Percentiles rank a stretch among this genome's conserved stretches.
phyloP scores from a whole-genome alignment of 352 stramenopile genomes.

The Nothophytophthora sp. region DNA sequence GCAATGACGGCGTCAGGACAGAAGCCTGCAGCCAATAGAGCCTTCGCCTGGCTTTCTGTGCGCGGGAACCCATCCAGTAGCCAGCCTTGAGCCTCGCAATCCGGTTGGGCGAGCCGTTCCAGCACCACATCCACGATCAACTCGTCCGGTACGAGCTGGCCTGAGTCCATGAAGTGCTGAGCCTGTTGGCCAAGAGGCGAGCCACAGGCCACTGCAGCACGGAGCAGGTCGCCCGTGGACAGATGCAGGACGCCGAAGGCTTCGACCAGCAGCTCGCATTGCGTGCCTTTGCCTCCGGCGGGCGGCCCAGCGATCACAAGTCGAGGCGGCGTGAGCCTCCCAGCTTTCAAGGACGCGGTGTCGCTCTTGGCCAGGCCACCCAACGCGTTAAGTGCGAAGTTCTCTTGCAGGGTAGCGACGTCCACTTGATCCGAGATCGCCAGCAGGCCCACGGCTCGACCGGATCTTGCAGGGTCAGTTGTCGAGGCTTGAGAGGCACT shows the following conservation, averaged over 20 bases:
- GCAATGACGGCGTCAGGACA: slow-evolving; percentile 95
- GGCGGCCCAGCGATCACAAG: slow-evolving; percentile 62
- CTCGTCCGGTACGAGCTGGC: slow-evolving; percentile 95
- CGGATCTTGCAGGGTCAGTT: slow-evolving; percentile 25
- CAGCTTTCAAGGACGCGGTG: slow-evolving; percentile 4
- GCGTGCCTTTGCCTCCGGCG: slow-evolving; percentile 98
- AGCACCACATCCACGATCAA: slow-evolving; percentile 99
- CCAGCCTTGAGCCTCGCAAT: slow-evolving; percentile 98
- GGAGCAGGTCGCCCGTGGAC: slow-evolving; percentile 99
- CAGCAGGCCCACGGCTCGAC: slow-evolving; percentile 74
- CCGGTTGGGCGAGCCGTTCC: slow-evolving; percentile 96
- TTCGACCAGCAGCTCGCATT: slow-evolving; percentile 97
- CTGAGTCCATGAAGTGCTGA: slow-evolving; percentile 98
- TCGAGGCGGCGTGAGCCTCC: slow-evolving; percentile 34
- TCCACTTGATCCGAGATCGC: slow-evolving; percentile 87
- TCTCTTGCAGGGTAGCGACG: slow-evolving; percentile 74
- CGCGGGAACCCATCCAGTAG: slow-evolving; percentile 99
- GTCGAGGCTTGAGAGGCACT: neutral
- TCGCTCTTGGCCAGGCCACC: slow-evolving; percentile 71
- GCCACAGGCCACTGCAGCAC: slow-evolving; percentile 94
- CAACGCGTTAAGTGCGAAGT: slow-evolving; percentile 82
- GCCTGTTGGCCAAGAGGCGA: slow-evolving; percentile 98
- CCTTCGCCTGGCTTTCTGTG: slow-evolving; percentile 97
- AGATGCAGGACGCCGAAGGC: slow-evolving; percentile 98
- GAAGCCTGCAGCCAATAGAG: too few relatives aligned